Evolutionary conservation across 2,329 filamentous ascomycete species (phyloP), one percentile per base, ranked within the genome.

Genomic region (Talaromyces sp.): DNA sequence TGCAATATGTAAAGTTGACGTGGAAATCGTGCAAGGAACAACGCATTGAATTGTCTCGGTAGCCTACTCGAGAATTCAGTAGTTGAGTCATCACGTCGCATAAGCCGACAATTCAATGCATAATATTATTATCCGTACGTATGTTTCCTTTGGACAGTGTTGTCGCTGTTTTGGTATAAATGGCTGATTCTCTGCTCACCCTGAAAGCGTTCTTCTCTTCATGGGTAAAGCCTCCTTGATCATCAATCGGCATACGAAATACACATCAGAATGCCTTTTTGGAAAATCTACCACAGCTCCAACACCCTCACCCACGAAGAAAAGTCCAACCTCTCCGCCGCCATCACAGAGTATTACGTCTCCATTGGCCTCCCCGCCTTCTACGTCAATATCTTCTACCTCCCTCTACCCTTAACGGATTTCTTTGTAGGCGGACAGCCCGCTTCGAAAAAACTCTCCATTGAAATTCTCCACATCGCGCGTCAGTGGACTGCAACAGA

Each of bases 371-470:
- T 69, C 1, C 67, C 68, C 0, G 64, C 58, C 9, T 70, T 70
- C 63, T 69, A 70, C 48, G 68, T 68, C 59, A 68, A 68, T 21
- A 63, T 69, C 31, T 42, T 60, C 35, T 60, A 21, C 35, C 21
- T 60, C 5, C 46, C 58, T 12, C n/a, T 60, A 3, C 4, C 44
- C 2, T 9, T 21, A 5, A 1, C 5, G 7, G 12, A 60, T 11
- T 60, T 60, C 42, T 60, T 40, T 46, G n/a, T 39, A 12, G 58
- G 14, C 33, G 44, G 46, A 8, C 42, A 12, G 6, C 33, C 35
- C 46, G 44, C 12, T 9, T 5, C n/a, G 0, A 37, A 54, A 28
- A 60, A 52, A 28, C 6, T 60, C 14, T 31, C 46, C 5, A 60
- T 60, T 9, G 46, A 60, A 25, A 54, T 60, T 46, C 9, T 40